Conservation (phyloP, 2,329 filamentous ascomycete species). For the Diaporthe destruens region DNA sequence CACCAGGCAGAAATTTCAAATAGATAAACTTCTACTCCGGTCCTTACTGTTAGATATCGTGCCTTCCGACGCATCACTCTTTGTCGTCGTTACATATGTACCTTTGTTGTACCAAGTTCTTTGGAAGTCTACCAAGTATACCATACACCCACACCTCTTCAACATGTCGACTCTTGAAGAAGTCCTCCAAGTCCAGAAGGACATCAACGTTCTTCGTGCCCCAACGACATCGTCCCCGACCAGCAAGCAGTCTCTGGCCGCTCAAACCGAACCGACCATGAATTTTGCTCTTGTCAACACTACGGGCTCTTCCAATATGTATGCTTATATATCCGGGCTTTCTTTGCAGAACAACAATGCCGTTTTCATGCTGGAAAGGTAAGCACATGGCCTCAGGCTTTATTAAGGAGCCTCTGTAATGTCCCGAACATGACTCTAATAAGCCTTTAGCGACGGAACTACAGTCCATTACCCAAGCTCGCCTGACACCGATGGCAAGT, state of each 20-base stretch:
- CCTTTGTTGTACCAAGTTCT: neutral
- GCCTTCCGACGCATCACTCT: neutral
- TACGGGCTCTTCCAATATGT: conserved; percentile 70
- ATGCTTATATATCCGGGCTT: conserved; percentile 78
- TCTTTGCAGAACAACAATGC: conserved; percentile 70
- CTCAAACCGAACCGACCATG: conserved; percentile 56
- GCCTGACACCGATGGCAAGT: conserved; percentile 62
- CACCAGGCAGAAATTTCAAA: neutral
- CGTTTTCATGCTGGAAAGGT: conserved; percentile 70
- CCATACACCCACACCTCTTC: neutral
- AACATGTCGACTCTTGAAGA: conserved; percentile 49
- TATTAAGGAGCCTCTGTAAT: neutral
- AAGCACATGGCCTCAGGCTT: neutral
- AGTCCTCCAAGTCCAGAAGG: conserved; percentile 45
- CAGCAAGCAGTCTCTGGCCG: conserved; percentile 1
- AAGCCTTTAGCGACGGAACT: conserved; percentile 63
- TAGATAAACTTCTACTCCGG: conserved; percentile 21
- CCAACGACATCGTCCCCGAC: conserved; percentile 38
- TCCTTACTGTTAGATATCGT: neutral
- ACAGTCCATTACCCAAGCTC: conserved; percentile 75
- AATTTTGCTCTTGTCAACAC: conserved; percentile 75
- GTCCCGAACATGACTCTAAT: neutral
- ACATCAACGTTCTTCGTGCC: conserved; percentile 45
- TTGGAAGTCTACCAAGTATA: neutral
- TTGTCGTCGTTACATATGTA: conserved; percentile 4